These are phyloP conservation scores for Globisporangium echinulatum DNA, from an alignment of 352 stramenopile species.

Conservation along the genomic window DNA sequence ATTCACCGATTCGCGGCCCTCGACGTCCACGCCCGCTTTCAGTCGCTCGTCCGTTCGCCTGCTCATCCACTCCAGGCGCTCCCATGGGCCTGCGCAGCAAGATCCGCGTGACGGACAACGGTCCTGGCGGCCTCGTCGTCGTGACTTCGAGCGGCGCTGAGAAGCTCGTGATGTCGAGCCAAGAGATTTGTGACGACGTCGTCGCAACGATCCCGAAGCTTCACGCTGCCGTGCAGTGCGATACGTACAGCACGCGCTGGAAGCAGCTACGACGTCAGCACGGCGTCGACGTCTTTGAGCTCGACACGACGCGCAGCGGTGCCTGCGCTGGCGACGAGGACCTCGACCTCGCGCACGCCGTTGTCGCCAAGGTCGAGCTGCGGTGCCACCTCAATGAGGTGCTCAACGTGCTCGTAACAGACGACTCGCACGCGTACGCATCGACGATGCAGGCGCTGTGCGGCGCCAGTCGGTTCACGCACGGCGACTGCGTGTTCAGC, in stretches of 20 bases:
- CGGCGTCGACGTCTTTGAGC: constrained; percentile 38
- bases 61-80: neutral
- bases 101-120: neutral
- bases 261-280: constrained; percentile 26
- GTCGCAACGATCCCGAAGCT: constrained; percentile 57
- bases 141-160: constrained; percentile 6
- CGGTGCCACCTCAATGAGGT: constrained; percentile 58
- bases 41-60: neutral
- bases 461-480: constrained; percentile 38
- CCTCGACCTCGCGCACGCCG: constrained; percentile 34
- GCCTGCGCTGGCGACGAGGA: constrained; percentile 33
- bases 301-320: constrained; percentile 21
- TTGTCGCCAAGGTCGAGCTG: constrained; percentile 46
- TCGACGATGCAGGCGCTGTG: constrained; percentile 43
- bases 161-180: constrained; percentile 35
- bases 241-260: constrained; percentile 21
- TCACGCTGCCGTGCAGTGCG: constrained; percentile 26
- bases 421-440: constrained; percentile 34
- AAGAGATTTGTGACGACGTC: constrained; percentile 55
- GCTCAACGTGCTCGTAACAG: constrained; percentile 44
- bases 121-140: constrained; percentile 7
- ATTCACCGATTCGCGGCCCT: neutral
- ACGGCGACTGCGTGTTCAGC: constrained; percentile 33
- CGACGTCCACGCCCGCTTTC: neutral
- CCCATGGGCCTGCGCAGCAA: constrained; percentile 7